Percentiles rank a stretch among this genome's conserved stretches.
These are phyloP conservation scores for Fomitopsis betulina DNA, from an alignment of 1,284 basidiomycete genomes.

Conservation along the genomic window DNA sequence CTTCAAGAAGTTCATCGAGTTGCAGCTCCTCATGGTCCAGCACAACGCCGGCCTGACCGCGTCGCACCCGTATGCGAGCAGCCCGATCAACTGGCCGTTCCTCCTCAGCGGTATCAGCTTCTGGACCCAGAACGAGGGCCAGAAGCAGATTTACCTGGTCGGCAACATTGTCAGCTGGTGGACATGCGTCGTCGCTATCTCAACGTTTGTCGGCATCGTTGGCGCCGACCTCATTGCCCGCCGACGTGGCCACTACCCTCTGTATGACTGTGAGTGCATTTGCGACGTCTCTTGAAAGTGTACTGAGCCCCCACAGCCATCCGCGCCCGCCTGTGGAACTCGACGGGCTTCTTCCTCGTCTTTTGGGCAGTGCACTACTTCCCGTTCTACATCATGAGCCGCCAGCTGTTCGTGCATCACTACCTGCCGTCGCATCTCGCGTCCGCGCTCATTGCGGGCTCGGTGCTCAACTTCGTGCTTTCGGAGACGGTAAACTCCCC, in stretches of 20 bases:
- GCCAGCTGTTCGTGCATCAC: conserved; percentile 97
- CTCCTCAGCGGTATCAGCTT: conserved; percentile 93
- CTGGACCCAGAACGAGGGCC: conserved; percentile 86
- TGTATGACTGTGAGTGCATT: conserved; percentile 71
- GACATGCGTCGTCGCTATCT: conserved; percentile 82
- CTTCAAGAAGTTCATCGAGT: conserved; percentile 91
- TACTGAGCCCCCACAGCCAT: conserved; percentile 49
- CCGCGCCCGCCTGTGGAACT: conserved; percentile 91
- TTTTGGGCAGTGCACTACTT: conserved; percentile 96
- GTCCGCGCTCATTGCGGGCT: conserved; percentile 87
- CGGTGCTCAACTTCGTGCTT: conserved; percentile 88
- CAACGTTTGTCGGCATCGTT: conserved; percentile 86
- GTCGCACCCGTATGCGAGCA: conserved; percentile 92
- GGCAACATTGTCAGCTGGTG: conserved; percentile 97
- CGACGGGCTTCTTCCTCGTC: conserved; percentile 90
- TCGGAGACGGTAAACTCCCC: conserved; percentile 94
- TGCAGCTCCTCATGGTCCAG: conserved; percentile 94
- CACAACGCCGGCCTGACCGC: conserved; percentile 96
- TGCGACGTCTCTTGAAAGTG: not conserved
- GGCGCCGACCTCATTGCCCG: conserved; percentile 88
- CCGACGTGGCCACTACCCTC: conserved; percentile 80
- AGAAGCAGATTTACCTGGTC: conserved; percentile 94
- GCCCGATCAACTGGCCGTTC: conserved; percentile 98
- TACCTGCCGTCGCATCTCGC: conserved; percentile 95
- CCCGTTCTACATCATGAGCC: conserved; percentile 97